Percentiles rank a stretch among this genome's conserved stretches.
phyloP scores from a whole-genome alignment of 1,284 basidiomycete genomes.

The Melampsora americana region DNA sequence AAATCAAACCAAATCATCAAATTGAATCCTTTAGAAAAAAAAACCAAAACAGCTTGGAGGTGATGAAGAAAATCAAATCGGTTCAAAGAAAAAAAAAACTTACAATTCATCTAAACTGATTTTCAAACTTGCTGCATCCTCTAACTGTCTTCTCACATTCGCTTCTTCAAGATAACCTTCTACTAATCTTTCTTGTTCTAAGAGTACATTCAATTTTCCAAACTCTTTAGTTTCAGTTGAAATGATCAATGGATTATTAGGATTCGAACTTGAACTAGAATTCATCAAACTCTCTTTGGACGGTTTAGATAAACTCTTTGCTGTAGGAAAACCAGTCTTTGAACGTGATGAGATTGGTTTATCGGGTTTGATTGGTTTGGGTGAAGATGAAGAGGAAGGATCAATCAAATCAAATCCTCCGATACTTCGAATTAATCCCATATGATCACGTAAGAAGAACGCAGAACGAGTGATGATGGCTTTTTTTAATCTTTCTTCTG shows the following conservation, averaged over 20 bases:
- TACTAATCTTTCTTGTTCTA: constrained; percentile 83
- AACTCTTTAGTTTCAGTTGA: too few species aligned
- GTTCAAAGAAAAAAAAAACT: too few species aligned
- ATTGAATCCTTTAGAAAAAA: too few species aligned
- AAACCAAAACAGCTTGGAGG: too few species aligned
- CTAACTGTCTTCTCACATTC: constrained; percentile 77
- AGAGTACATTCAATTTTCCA: constrained; percentile 67
- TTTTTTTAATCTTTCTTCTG: constrained; percentile 76
- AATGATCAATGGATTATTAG: too few species aligned
- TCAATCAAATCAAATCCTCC: constrained; percentile 3
- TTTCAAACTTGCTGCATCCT: constrained; percentile 75
- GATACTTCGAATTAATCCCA: constrained; percentile 70
- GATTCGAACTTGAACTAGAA: too few species aligned
- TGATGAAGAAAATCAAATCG: too few species aligned
- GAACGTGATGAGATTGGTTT: background rate
- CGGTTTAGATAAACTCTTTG: background rate
- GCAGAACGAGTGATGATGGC: constrained; percentile 76
- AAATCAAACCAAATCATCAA: too few species aligned
- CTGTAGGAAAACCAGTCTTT: background rate
- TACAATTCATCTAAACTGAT: constrained; percentile 64
- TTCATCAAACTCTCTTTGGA: too few species aligned
- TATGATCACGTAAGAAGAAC: constrained; percentile 79
- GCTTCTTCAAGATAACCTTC: constrained; percentile 79
- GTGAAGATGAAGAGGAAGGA: background rate
- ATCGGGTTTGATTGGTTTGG: background rate